Percentiles rank a stretch among this genome's conserved stretches.
phyloP scores from a whole-genome alignment of 2,329 filamentous ascomycete species.

The Fusarium sp. region DNA sequence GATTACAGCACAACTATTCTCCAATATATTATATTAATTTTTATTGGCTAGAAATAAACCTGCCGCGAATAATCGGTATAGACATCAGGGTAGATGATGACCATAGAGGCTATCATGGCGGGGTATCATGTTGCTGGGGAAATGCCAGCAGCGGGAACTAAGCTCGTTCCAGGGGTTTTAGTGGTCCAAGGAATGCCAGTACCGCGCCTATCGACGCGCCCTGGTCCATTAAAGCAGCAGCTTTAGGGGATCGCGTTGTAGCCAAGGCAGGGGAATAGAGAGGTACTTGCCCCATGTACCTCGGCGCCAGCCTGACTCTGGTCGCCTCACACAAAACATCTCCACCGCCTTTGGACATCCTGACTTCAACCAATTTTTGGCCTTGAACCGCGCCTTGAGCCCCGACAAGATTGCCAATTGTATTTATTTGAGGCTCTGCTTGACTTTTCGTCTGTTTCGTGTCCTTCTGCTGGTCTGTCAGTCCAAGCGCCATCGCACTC shows the following conservation, averaged over 20 bases:
- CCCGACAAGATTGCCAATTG: constrained; percentile 8
- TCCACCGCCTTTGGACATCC: constrained; percentile 32
- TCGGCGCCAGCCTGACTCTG: constrained; percentile 5
- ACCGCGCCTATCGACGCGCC: constrained; percentile 41
- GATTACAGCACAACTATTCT: too few species aligned
- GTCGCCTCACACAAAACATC: constrained; percentile 33
- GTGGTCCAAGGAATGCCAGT: constrained; percentile 23
- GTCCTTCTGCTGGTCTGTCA: not conserved
- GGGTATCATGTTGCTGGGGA: constrained; percentile 44
- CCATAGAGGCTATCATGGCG: constrained; percentile 11
- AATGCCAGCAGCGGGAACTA: constrained; percentile 40
- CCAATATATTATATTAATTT: too few species aligned
- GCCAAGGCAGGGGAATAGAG: constrained; percentile 1
- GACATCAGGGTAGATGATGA: not conserved
- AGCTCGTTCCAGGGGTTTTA: constrained; percentile 23
- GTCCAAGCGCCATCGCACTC: constrained; percentile 9
- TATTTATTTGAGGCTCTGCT: constrained; percentile 16
- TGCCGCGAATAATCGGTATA: too few species aligned
- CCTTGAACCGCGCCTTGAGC: constrained; percentile 18
- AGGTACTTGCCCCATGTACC: constrained; percentile 16
- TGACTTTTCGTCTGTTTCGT: not conserved
- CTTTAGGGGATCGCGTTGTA: constrained; percentile 35
- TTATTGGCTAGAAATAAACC: too few species aligned
- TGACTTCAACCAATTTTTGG: constrained; percentile 26
- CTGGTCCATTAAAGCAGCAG: constrained; percentile 16